A percentile compares a stretch with the other conserved stretches of the same genome.
These are phyloP conservation scores for Omphalotus guepiniiformis DNA, from an alignment of 768 basidiomycete species.

Conservation along the genomic window DNA sequence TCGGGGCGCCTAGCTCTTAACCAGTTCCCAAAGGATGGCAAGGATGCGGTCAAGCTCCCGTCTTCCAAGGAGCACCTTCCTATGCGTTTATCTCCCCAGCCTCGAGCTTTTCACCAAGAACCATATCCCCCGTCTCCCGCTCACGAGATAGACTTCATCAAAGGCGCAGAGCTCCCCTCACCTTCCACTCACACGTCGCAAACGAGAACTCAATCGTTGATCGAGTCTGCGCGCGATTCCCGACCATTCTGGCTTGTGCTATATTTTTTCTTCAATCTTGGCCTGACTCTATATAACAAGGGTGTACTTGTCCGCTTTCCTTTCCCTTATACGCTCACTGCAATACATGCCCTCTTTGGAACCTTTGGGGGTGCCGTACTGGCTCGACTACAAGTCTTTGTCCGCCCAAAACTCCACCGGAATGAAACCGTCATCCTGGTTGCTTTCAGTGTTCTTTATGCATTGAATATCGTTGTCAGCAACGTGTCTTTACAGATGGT, in stretches of 20 bases:
- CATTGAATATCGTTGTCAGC: conserved; percentile 92
- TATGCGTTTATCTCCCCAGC: neutral
- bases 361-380: conserved; percentile 74
- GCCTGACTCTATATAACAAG: conserved; percentile 95
- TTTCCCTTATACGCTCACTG: conserved; percentile 94
- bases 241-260: conserved; percentile 61
- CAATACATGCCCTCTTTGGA: conserved; percentile 85
- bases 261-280: conserved; percentile 90
- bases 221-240: conserved; percentile 13
- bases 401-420: conserved; percentile 47
- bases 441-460: conserved; percentile 86
- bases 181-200: conserved; percentile 12
- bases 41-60: neutral
- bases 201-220: conserved; percentile 9
- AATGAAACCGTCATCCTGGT: conserved; percentile 59
- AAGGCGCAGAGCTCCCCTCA: conserved; percentile 12
- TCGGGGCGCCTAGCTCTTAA: conserved; percentile 3
- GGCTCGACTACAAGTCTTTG: conserved; percentile 52
- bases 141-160: conserved; percentile 3
- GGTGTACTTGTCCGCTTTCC: conserved; percentile 87
- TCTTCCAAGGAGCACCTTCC: neutral
- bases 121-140: conserved; percentile 13
- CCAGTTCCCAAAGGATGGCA: neutral
- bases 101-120: conserved; percentile 18
- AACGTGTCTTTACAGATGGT: conserved; percentile 88